A percentile compares a stretch with the other conserved stretches of the same genome.
phyloP scores from a whole-genome alignment of 1,139 yeast genomes.

The Arxiozyma bovina region DNA sequence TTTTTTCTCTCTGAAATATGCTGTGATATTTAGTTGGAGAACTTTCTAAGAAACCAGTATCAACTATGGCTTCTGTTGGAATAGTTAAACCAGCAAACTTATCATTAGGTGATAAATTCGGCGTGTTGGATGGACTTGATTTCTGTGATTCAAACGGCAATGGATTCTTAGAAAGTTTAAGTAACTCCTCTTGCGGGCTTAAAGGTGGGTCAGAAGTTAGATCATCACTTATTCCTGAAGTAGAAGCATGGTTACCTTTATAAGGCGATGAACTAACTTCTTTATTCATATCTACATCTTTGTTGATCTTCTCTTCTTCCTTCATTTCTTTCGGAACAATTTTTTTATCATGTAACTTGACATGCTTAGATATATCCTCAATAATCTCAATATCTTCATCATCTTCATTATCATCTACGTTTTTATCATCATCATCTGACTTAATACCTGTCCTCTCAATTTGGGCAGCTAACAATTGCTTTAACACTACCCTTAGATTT shows the following conservation, averaged over 20 bases:
- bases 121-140: background rate
- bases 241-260: background rate
- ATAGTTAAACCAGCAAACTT: background rate
- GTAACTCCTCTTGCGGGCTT: background rate
- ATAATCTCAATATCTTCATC: conserved; percentile 29
- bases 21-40: conserved; percentile 10
- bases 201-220: conserved; percentile 2
- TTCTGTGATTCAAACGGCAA: background rate
- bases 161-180: background rate
- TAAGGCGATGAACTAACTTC: background rate
- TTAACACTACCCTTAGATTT: conserved; percentile 30
- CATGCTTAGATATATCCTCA: conserved; percentile 13
- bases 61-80: background rate
- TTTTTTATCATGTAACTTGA: background rate
- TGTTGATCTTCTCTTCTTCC: background rate
- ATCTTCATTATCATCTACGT: conserved; percentile 14
- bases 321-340: background rate
- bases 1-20: background rate
- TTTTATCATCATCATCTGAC: conserved; percentile 1
- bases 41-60: conserved; percentile 12
- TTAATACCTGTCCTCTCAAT: conserved; percentile 19
- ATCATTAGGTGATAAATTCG: background rate
- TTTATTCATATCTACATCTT: background rate
- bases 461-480: conserved; percentile 35
- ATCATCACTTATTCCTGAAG: background rate